Base-by-base conservation (phyloP, 352 stramenopile species). In the Vaucheria bursata region DNA sequence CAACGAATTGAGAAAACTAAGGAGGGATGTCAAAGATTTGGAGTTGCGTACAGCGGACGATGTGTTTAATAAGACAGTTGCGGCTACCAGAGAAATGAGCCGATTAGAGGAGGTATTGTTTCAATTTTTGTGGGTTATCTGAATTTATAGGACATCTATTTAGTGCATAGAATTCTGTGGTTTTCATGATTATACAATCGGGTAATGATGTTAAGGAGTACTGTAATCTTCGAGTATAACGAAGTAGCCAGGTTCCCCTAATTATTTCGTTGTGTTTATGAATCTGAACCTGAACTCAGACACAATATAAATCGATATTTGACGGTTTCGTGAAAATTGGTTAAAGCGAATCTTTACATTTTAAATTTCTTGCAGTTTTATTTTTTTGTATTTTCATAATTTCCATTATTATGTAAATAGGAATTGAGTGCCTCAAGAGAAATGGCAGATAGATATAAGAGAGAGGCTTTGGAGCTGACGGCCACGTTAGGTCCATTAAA, bases 31-130 rank as follows among this genome's bases (percentile, higher is more conserved):
- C 18, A 65, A 82, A 65, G 66, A 82, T 37, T 49, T 45, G 31
- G 77, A 82, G 29, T 74, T 36, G 37, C 72, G 74, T 34, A 82
- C 70, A 0, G 68, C 77, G 32, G 77, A 81, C 39, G 74, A 67
- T 53, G 73, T 82, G 34, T 82, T 71, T 71, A 71, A 82, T 34
- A 71, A 72, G 38, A 79, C 72, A 4, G 71, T 82, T 5, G 77
- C 72, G 12, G 70, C 77, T 18, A 65, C 64, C 32, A 35, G 77
- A 25, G 77, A 79, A 72, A 78, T 66, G 25, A 73, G 7, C 4
- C 25, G 12, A 33, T 59, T 1, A 33, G 4, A 5, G 33, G 70
- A 29, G 37, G 29, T 66, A 73, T 29, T 25, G 32, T 4, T 76
- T 37, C 33, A n/a, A 5, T 7, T 0, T 25, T 0, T 0, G n/a